Base-by-base conservation (phyloP, 257 asterid species). In the Nicotiana otophora region DNA sequence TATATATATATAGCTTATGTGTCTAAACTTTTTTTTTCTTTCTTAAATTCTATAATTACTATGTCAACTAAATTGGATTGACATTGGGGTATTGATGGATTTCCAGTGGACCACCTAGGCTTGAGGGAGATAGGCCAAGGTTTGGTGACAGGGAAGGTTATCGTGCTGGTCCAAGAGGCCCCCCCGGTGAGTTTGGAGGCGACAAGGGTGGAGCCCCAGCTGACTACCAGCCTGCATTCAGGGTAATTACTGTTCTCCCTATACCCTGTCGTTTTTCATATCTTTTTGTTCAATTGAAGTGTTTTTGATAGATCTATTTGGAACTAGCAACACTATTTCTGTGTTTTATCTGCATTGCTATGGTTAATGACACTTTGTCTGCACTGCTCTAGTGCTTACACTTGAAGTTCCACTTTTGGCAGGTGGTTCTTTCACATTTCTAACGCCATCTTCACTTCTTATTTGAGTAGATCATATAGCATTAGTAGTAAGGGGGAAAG, bases 141-240 rank as follows among this genome's bases (percentile, higher is more conserved):
- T 95, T 91, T 82, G 97, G 98, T 46, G 99, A 95, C 39, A 90
- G 99, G 46, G 99, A 95, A 76, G 98, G 98, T 1, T 95, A 95
- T 87, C 95, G 98, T 42, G 91, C 92, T 80, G 98, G 97, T 20
- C 96, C 97, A 51, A 85, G 98, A 87, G 97, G 94, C 0, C 97
- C 97, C 26, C 89, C 97, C 0, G 98, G 98, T 57, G 98, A 95
- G 51, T 91, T 89, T 78, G 97, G 94, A 8, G 95, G 92, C 16
- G 98, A 95, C 62, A 95, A 93, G 82, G 91, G 97, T 81, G 98
- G 97, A 82, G 98, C 98, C 26, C 98, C 98, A 0, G 98, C 98
- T 77, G 98, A 95, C 81, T 95, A 84, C 90, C 97, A 95, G 87
- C 98, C 98, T 58, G 89, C 91, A 82, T 95, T 95, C 87, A 91